These are phyloP conservation scores for Candida suzukii DNA, from an alignment of 805 yeast species.

Conservation along the genomic window DNA sequence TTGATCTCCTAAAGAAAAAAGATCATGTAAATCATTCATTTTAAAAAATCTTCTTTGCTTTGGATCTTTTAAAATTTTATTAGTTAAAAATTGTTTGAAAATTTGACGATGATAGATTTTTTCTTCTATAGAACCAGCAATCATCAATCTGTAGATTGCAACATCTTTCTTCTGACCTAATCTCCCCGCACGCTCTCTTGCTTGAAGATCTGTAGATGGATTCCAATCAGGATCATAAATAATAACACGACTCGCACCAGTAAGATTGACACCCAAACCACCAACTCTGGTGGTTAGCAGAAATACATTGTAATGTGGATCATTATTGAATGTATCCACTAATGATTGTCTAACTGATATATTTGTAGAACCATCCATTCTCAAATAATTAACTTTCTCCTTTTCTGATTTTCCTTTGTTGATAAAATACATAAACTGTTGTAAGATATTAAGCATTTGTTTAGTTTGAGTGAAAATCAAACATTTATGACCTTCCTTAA, in stretches of 20 bases:
- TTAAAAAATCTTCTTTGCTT: constrained; percentile 91
- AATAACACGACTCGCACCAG: constrained; percentile 92
- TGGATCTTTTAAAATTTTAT: constrained; percentile 91
- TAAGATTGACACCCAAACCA: constrained; percentile 87
- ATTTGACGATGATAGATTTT: constrained; percentile 95
- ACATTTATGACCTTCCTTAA: constrained; percentile 65
- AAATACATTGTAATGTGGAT: constrained; percentile 54
- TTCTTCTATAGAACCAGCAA: constrained; percentile 93
- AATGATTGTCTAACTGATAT: constrained; percentile 68
- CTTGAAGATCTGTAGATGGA: constrained; percentile 95
- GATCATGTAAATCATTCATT: constrained; percentile 83
- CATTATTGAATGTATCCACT: constrained; percentile 74
- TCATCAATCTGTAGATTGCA: constrained; percentile 83
- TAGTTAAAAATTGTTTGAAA: constrained; percentile 88
- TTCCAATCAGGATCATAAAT: constrained; percentile 98
- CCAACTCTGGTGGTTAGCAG: constrained; percentile 92
- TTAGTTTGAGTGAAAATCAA: constrained; percentile 87
- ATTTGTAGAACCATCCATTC: constrained; percentile 95
- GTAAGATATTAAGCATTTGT: constrained; percentile 88
- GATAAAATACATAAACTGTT: constrained; percentile 47
- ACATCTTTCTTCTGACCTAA: constrained; percentile 92
- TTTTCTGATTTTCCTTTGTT: constrained; percentile 18
- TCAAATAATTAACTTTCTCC: constrained; percentile 40
- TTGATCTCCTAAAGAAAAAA: constrained; percentile 79
- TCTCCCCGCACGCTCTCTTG: constrained; percentile 96